Evolutionary conservation across 768 basidiomycete species (phyloP).

Genomic region (Exidia glandulosa): DNA sequence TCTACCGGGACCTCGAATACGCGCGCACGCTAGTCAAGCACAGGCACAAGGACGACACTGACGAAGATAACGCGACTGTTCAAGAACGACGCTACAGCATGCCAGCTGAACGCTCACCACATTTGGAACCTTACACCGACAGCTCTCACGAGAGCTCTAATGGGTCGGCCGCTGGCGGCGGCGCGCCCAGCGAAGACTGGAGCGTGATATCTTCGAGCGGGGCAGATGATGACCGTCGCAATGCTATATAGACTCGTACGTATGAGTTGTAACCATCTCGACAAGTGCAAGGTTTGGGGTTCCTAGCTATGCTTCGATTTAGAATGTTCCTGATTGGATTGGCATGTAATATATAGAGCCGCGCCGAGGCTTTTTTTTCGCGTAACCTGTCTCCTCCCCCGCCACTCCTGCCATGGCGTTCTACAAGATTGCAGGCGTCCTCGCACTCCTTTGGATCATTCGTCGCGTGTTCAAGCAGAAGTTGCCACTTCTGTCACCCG

Average conservation of each 20-base stretch:
- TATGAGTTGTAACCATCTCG: neutral
- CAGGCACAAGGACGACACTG: conserved; percentile 13
- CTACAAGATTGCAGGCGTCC: neutral
- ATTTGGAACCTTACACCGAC: conserved; percentile 11
- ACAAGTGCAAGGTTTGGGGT: neutral
- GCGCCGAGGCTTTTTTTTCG: neutral
- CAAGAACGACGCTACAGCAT: conserved; percentile 12
- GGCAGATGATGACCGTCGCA: neutral
- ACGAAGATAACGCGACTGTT: conserved; percentile 25
- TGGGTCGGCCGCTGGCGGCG: conserved; percentile 32
- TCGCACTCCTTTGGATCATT: neutral
- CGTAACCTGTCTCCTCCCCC: neutral
- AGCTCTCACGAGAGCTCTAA: conserved; percentile 43
- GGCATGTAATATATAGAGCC: neutral
- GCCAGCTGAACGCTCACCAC: conserved; percentile 6
- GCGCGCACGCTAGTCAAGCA: conserved; percentile 79
- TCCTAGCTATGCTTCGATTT: neutral
- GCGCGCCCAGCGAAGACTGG: conserved; percentile 70
- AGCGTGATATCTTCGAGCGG: conserved; percentile 53
- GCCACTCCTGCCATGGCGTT: neutral
- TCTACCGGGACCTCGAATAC: conserved; percentile 94
- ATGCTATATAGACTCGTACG: neutral
- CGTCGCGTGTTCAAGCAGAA: neutral
- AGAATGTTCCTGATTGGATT: neutral
- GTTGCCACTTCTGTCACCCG: neutral